Conservation (phyloP, 352 stramenopile species). For the Globisporangium carolinianum region DNA sequence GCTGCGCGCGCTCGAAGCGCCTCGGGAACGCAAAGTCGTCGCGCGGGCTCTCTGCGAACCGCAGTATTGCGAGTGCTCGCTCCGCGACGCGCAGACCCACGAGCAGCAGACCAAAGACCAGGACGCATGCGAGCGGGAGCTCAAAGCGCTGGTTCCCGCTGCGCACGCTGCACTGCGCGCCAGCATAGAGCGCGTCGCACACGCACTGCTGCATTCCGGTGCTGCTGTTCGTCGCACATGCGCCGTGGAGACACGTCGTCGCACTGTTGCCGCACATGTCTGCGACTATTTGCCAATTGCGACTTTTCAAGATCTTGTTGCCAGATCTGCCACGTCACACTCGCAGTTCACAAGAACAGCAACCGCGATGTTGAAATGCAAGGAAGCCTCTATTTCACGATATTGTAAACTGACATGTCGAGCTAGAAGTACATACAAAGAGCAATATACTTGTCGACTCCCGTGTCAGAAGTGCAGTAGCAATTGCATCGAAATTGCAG, state of each 20-base stretch:
- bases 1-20: conserved; percentile 2
- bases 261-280: too few relatives aligned
- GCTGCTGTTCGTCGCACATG: conserved; percentile 18
- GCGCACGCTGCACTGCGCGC: conserved; percentile 38
- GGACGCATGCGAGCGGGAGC: conserved; percentile 30
- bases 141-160: conserved; percentile 39
- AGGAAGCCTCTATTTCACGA: too few relatives aligned
- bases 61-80: conserved; percentile 20
- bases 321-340: too few relatives aligned
- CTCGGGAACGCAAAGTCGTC: conserved; percentile 47
- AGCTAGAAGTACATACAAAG: too few relatives aligned
- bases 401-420: too few relatives aligned
- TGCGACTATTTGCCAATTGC: too few relatives aligned
- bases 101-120: conserved; percentile 29
- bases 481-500: too few relatives aligned
- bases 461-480: too few relatives aligned
- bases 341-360: too few relatives aligned
- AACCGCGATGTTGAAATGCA: too few relatives aligned
- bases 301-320: too few relatives aligned
- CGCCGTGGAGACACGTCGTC: conserved; percentile 38
- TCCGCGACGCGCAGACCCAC: conserved; percentile 24
- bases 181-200: conserved; percentile 41
- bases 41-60: conserved; percentile 21
- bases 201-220: conserved; percentile 19
- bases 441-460: too few relatives aligned